Base-by-base conservation (phyloP, 768 basidiomycete species). In the Hygrocybe coccinea region DNA sequence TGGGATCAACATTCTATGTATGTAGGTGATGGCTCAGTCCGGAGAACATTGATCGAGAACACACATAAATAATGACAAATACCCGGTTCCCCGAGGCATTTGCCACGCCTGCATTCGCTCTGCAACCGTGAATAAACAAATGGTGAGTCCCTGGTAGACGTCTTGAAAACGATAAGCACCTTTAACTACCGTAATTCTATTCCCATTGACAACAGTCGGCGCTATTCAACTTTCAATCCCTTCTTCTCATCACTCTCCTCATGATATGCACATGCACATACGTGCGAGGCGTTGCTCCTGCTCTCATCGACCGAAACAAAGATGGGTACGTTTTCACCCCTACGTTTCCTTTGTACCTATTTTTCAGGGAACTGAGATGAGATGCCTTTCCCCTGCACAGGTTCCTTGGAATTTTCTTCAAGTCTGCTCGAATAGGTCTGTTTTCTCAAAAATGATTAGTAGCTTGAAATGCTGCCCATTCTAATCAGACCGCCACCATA, bases 241-340 rank as follows among this genome's bases (percentile, higher is more conserved):
- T 99, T 17, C 80, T 99, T 17, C 85, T 95, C 65, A 93, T 95
- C 68, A 86, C 97, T 60, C 81, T 98, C 8, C 80, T 99, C 48
- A 78, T 90, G 69, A 93, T 97, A 57, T 99, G 97, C 76, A 98
- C 97, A 56, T 97, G 91, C 76, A 94, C 95, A 3, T 99, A 98
- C 71, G 81, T 95, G 12, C 85, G 97, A 44, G 86, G 91, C 0
- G 86, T 95, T 14, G 86, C 91, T 2, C 97, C 97, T 10, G 80
- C 91, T 22, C 76, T 98, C 4, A 80, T 98, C 11, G 97, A 99
- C 70, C 78, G 89, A 60, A 97, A 98, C 70, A 93, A 94, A 72
- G 80, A 92, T 71, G 95, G 97, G 95, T 95, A 62, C 60, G 81
- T 65, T n/a, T 29, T n/a, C 60, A 22, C 50, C 36, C 39, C 33